Percentiles rank a stretch among this genome's conserved stretches.
phyloP scores from a whole-genome alignment of 768 basidiomycete species.

The Lepiota brunneoincarnata region DNA sequence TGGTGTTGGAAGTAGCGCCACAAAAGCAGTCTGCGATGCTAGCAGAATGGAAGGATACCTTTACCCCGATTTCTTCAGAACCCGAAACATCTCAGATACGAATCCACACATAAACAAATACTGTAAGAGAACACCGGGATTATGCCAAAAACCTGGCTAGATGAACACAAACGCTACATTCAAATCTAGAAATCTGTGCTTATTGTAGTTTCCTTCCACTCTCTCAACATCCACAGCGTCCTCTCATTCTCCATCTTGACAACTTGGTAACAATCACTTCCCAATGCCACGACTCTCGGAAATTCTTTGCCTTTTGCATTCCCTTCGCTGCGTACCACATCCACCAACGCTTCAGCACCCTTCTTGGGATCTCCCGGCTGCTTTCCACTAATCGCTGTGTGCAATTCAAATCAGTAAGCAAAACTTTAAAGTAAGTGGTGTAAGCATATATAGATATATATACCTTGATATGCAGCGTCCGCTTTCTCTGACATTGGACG shows the following conservation, averaged over 20 bases:
- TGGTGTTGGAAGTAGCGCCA: too few species aligned
- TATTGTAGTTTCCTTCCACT: constrained; percentile 29
- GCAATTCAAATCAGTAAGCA: background rate
- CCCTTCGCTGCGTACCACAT: constrained; percentile 30
- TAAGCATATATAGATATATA: too few species aligned
- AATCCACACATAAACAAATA: too few species aligned
- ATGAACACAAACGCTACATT: too few species aligned
- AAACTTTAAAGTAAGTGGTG: background rate
- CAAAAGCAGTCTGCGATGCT: too few species aligned
- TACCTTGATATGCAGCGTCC: constrained; percentile 26
- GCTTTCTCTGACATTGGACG: constrained; percentile 19
- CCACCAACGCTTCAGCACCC: constrained; percentile 31
- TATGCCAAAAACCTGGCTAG: too few species aligned
- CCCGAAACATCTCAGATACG: too few species aligned
- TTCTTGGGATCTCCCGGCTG: constrained; percentile 36
- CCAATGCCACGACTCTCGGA: constrained; percentile 25
- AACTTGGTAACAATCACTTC: constrained; percentile 26
- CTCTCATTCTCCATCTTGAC: constrained; percentile 19
- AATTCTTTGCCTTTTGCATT: constrained; percentile 27
- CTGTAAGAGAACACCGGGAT: too few species aligned
- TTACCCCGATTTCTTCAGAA: too few species aligned
- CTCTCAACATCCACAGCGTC: constrained; percentile 20
- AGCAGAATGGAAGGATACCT: too few species aligned
- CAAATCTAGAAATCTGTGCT: constrained; percentile 23
- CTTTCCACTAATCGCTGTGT: constrained; percentile 28